Base-by-base conservation (phyloP, 805 yeast species). In the Candida ulmi region DNA sequence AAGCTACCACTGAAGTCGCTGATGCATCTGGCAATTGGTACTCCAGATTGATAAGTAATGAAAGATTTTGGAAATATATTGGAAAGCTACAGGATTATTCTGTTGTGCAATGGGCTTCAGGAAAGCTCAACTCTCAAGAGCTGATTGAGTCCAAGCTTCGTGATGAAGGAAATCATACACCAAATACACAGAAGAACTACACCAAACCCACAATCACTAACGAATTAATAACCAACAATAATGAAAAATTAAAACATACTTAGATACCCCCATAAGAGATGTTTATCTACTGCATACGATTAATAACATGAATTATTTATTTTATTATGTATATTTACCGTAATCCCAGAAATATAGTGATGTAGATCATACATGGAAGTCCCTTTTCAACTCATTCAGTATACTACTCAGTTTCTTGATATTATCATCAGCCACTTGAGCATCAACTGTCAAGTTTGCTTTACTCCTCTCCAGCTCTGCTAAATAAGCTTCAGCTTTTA, bases 11-110 rank as follows among this genome's bases (percentile, higher is more conserved):
- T 6, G 31, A 28, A 15, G 11, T 15, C 15, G 12, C 12, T 26
- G 29, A 28, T 6, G 4, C n/a, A 26, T 12, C 28, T 26, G 11
- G 18, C 17, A 5, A 35, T 30, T 30, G 31, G 31, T 35, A 30
- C 21, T 16, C 21, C 9, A 21, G 32, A 30, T 11, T 35, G 19
- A 17, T 19, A n/a, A 24, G 33, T 3, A 33, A 34, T 31, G 37
- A 37, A 30, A 36, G 17, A 18, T 2, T 35, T 37, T 25, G 35
- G 35, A 37, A 34, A 11, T 37, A 31, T 17, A n/a, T 25, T 25
- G 19, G 28, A 6, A 21, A 17, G 2, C 12, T 37, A 30, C 37
- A 37, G 11, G 40, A 35, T 15, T 30, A 15, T 13, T 33, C 40
- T 6, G 8, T 17, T 1, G 35, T 40, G 17, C 26, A 36, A 19